phyloP scores from a whole-genome alignment of 495 filamentous ascomycete genomes.

The Rhypophila decipiens region DNA sequence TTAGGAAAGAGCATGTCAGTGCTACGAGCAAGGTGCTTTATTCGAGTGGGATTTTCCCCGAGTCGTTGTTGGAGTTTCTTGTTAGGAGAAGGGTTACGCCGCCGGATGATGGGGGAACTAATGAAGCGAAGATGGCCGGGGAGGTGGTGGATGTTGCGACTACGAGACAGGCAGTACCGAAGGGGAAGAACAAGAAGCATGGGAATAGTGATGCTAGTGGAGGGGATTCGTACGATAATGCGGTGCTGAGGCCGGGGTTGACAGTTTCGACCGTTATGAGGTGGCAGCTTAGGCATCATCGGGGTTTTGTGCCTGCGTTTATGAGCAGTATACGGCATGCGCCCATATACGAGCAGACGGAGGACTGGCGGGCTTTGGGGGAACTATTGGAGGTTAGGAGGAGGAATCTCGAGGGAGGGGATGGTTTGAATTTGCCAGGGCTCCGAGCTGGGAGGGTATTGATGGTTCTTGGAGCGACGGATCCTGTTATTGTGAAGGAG shows the following conservation, averaged over 20 bases:
- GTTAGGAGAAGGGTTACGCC: constrained; percentile 49
- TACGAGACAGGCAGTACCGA: constrained; percentile 20
- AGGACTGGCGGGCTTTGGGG: constrained; percentile 54
- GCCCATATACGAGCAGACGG: constrained; percentile 49
- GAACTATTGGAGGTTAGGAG: constrained; percentile 37
- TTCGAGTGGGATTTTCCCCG: constrained; percentile 41
- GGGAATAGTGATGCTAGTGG: constrained; percentile 29
- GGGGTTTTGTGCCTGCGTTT: constrained; percentile 51
- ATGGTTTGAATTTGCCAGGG: constrained; percentile 14
- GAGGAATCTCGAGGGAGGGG: constrained; percentile 6
- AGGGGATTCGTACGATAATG: constrained; percentile 34
- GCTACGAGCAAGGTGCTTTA: constrained; percentile 37
- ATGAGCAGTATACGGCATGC: constrained; percentile 47
- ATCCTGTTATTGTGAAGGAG: constrained; percentile 46
- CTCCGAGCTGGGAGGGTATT: constrained; percentile 44
- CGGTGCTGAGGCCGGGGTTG: constrained; percentile 32
- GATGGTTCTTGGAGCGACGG: constrained; percentile 45
- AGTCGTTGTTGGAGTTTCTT: constrained; percentile 45
- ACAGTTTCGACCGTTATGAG: constrained; percentile 40
- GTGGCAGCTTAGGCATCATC: constrained; percentile 52
- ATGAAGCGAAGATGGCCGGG: constrained; percentile 21
- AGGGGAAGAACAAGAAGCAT: constrained; percentile 13
- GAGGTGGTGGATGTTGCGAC: constrained; percentile 20
- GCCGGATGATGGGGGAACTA: constrained; percentile 9
- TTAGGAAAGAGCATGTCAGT: constrained; percentile 34